These are phyloP conservation scores for Chalara sp. DNA, from an alignment of 2,329 filamentous ascomycete genomes.

Conservation along the genomic window DNA sequence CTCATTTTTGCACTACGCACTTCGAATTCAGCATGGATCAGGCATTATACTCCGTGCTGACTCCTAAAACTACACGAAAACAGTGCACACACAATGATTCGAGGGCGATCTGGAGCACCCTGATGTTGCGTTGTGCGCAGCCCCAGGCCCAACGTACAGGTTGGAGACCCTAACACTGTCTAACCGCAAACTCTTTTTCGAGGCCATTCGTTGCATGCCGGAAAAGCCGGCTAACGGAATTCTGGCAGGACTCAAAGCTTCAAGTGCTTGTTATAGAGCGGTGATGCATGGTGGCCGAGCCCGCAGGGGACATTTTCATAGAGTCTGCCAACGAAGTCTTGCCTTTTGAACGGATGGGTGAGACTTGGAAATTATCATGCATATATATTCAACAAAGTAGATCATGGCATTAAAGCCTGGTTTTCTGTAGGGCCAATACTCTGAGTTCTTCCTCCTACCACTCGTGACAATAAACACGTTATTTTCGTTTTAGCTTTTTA, in stretches of 20 bases:
- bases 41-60: too few species aligned
- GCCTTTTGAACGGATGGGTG: slow-evolving; percentile 11
- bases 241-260: slow-evolving; percentile 11
- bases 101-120: background rate
- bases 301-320: slow-evolving; percentile 9
- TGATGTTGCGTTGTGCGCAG: background rate
- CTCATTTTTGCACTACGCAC: too few species aligned
- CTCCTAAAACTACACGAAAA: too few species aligned
- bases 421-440: background rate
- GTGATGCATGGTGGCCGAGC: slow-evolving; percentile 9
- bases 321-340: slow-evolving; percentile 10
- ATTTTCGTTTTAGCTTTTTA: too few species aligned
- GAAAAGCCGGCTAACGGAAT: slow-evolving; percentile 9
- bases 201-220: slow-evolving; percentile 8
- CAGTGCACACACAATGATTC: background rate
- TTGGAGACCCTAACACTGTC: slow-evolving; percentile 9
- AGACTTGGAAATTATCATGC: slow-evolving; percentile 7
- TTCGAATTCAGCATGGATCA: too few species aligned
- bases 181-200: slow-evolving; percentile 9
- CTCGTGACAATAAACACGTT: too few species aligned
- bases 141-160: slow-evolving; percentile 6
- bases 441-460: too few species aligned
- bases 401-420: slow-evolving; percentile 1
- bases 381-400: slow-evolving; percentile 3
- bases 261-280: slow-evolving; percentile 7